Conservation (phyloP, 2,329 filamentous ascomycete genomes). For the Aurifilum marmelostoma region DNA sequence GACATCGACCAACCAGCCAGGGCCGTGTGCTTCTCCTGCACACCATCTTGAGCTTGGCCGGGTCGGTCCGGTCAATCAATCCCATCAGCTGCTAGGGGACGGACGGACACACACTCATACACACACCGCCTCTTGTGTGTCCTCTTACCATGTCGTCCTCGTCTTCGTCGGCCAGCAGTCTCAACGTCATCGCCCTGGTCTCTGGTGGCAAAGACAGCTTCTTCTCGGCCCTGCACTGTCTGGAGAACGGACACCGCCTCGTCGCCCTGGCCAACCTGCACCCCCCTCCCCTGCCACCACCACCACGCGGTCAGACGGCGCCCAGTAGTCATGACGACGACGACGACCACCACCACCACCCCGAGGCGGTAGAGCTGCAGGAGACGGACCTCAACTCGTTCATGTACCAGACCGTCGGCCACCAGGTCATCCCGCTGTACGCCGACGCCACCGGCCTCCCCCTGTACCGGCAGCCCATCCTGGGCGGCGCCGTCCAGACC, state of each 20-base stretch:
- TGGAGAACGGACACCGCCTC: constrained; percentile 80
- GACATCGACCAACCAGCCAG: neutral
- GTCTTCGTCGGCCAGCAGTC: constrained; percentile 46
- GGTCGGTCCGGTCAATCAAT: neutral
- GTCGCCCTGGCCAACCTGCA: constrained; percentile 89
- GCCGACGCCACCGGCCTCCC: constrained; percentile 77
- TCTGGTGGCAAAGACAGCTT: constrained; percentile 98
- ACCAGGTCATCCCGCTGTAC: constrained; percentile 84
- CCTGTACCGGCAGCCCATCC: constrained; percentile 79
- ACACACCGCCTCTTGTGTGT: neutral
- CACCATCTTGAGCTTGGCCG: neutral
- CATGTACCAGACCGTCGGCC: constrained; percentile 99
- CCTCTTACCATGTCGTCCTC: neutral
- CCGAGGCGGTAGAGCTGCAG: constrained; percentile 40
- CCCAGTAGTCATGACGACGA: constrained; percentile 35
- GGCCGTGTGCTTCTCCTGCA: neutral
- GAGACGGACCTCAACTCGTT: constrained; percentile 85
- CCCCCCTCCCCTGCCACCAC: constrained; percentile 47
- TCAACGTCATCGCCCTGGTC: constrained; percentile 87
- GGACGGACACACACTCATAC: neutral
- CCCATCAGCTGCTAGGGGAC: neutral
- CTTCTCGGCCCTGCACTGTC: constrained; percentile 88
- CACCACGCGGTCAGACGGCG: neutral
- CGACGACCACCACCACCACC: too few relatives aligned
- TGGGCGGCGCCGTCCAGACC: constrained; percentile 70